These are phyloP conservation scores for Fraxinus velutina DNA, from an alignment of 305 asterid genomes.

Conservation along the genomic window DNA sequence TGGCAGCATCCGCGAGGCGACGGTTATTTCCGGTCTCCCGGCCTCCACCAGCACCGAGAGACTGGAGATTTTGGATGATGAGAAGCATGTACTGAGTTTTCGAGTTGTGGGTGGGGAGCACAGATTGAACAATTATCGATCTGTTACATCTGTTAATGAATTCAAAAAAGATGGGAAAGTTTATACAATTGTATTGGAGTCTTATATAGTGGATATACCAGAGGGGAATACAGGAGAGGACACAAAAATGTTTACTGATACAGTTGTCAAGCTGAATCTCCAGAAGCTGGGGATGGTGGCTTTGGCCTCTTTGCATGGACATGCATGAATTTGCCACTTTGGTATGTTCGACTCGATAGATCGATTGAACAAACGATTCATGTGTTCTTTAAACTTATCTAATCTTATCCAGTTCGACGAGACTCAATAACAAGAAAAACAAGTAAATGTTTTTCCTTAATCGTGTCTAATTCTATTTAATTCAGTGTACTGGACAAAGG, in stretches of 20 bases:
- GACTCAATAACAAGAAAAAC: not conserved
- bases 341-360: not conserved
- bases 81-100: not conserved
- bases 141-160: not conserved
- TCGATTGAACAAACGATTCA: not conserved
- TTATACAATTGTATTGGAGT: not conserved
- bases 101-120: not conserved
- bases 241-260: not conserved
- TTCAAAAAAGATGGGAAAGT: not conserved
- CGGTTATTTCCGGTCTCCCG: constrained; percentile 87
- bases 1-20: constrained; percentile 75
- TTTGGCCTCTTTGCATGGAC: not conserved
- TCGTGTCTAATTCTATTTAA: too few species aligned
- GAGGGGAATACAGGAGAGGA: not conserved
- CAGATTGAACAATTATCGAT: not conserved
- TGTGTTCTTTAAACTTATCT: not conserved
- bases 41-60: constrained; percentile 91
- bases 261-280: not conserved
- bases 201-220: not conserved
- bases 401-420: not conserved
- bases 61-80: constrained; percentile 39
- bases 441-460: too few species aligned
- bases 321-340: not conserved
- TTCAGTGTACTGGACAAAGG: too few species aligned
- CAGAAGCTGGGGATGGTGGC: not conserved